Base-by-base conservation (phyloP, 441 rosid genomes). In the Hura crepitans region DNA sequence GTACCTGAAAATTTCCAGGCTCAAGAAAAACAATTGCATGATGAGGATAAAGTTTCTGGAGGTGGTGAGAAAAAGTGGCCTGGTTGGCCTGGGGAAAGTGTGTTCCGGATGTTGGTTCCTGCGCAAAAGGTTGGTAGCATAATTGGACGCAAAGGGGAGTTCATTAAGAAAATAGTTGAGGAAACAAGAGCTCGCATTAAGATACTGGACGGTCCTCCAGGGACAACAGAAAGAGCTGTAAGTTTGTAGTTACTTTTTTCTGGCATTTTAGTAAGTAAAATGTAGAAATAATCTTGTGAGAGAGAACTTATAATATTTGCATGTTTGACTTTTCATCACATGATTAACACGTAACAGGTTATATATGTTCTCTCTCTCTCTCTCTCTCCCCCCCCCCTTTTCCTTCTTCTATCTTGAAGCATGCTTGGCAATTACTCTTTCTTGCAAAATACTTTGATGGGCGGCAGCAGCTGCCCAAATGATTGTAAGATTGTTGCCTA, bases 61-160 rank as follows among this genome's bases (percentile, higher is more conserved):
- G 85, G 73, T 30, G 89, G 72, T 64, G 99, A 91, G 79, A 91
- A 89, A 77, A 91, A 75, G 87, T 96, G 99, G 99, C 98, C 96
- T 18, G 99, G 99, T 69, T 93, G 99, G 99, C 99, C 99, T 7
- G 98, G 99, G 72, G 99, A 96, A 82, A 91, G 90, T 31, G 98
- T 96, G 46, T 96, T 96, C 63, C 91, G 99, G 51, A 92, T 96
- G 96, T 75, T 96, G 82, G 98, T 96, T 77, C 98, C 98, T 73
- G 97, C 97, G 5, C 98, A 91, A 71, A 96, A 93, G 81, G 97
- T 96, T 72, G 97, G 99, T 65, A 87, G 98, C 73, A 93, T 93
- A 77, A 96, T 96, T 78, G 99, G 99, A 69, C 93, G 97, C 67
- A 93, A 91, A 73, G 99, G 98, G 28, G 99, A 93, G 75, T 91